Evolutionary conservation across 768 basidiomycete species (phyloP), one percentile per base, ranked within the genome.

Genomic region (Glaciozyma martinii): DNA sequence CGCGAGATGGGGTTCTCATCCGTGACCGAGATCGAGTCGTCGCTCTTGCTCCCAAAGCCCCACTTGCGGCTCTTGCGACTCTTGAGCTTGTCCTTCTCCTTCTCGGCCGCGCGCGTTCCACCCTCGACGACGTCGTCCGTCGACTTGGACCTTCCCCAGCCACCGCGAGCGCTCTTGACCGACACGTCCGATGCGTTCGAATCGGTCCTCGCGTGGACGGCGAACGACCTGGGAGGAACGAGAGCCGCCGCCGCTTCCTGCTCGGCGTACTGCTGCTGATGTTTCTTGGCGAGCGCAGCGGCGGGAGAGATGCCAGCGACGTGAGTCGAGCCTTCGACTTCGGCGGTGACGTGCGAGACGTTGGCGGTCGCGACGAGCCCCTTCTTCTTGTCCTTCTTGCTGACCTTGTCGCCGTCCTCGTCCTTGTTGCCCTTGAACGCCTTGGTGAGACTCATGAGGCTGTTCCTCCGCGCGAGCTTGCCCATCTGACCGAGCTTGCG

Each of bases 371-470:
- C 83, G 18, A 82, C 84, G 56, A 81, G 81, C 46, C 82, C 81
- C 77, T 90, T 88, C 68, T 83, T 80, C 76, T 83, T 84, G 76
- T 76, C 73, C 66, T 77, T 75, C 59, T 74, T 73, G 56, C 74
- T 70, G 49, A 66, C 59, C 70, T 74, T 74, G n/a, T 65, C 84
- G 73, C 84, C 79, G 37, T 78, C 76, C 61, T 81, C 79, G 18
- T 75, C 73, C 76, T 86, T 89, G 75, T 91, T 90, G 78, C 93
- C 94, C 61, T 69, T 66, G 82, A 98, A 95, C 63, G 97, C 79
- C 56, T 87, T 89, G 25, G 91, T 90, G 75, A 97, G 92, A 33
- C 90, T 88, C 60, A 88, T 87, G 47, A 97, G 78, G 44, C 93
- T 57, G 57, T 67, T 94, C 52, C 91, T 81, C 58, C 91, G 79